Evolutionary conservation across 164 flowering plant genomes (phyloP), one percentile per base, ranked within the genome.

Genomic region (Umbellularia californica): DNA sequence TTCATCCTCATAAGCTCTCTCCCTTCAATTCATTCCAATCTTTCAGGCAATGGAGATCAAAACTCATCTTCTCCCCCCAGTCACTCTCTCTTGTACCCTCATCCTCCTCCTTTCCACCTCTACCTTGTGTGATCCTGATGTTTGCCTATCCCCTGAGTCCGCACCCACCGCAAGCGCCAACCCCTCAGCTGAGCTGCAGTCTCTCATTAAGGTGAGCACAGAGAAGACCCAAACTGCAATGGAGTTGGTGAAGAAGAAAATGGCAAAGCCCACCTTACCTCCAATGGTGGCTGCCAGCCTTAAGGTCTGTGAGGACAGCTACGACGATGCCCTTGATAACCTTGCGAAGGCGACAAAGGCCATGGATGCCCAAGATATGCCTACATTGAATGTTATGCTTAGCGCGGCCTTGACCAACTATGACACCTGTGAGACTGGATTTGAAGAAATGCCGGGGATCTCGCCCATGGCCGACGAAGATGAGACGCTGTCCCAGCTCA

Each of bases 331-430:
- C 30, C 60, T 58, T 7, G 23, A n/a, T 12, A 28, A 71, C 65
- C 22, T 71, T 20, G 22, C 25, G 3, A 30, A 22, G 9, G 73
- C 73, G 25, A 5, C 63, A 2, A 19, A 55, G 4, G 73, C 73
- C 3, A 23, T 52, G 3, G n/a, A 35, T 4, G 35, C 60, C 41
- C 24, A 20, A 13, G 73, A 71, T 19, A n/a, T 22, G 22, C 30
- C 41, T 17, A 71, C 73, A 12, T 3, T 71, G 65, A 71, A 71
- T 6, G 19, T 3, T 47, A 71, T 71, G 73, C 65, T 71, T 11
- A 71, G 73, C 22, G 73, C 73, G 7, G 65, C 73, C 30, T 25
- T 71, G 65, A 71, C 73, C 3, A 64, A 71, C 47, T 58, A 23
- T 19, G 33, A 15, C 11, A 71, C 73, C 5, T 71, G 73, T 41